A percentile compares a stretch with the other conserved stretches of the same genome.
phyloP scores from a whole-genome alignment of 1,284 basidiomycete species.

The Moesziomyces globuligerus region DNA sequence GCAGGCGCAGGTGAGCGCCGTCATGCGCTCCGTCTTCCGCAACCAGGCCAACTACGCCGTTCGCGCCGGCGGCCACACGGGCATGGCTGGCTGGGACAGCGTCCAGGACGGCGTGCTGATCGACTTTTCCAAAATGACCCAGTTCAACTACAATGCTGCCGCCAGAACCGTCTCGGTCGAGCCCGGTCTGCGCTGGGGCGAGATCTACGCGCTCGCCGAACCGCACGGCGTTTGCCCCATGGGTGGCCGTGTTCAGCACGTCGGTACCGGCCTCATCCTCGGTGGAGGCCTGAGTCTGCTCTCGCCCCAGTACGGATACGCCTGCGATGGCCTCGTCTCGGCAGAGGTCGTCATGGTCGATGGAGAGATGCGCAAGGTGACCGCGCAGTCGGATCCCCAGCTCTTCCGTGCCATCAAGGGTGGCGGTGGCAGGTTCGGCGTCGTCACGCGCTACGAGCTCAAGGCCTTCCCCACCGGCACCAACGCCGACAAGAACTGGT shows the following conservation, averaged over 20 bases:
- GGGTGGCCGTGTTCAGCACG: constrained; percentile 39
- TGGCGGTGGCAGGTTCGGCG: constrained; percentile 45
- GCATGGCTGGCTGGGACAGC: constrained; percentile 44
- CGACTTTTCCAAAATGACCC: constrained; percentile 29
- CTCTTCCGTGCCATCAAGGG: constrained; percentile 49
- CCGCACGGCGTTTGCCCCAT: constrained; percentile 25
- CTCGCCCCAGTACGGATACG: constrained; percentile 38
- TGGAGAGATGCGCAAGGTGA: constrained; percentile 12
- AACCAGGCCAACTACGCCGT: constrained; percentile 36
- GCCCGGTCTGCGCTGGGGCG: constrained; percentile 39
- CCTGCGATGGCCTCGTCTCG: constrained; percentile 30
- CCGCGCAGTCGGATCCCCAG: constrained; percentile 5
- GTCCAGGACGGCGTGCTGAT: constrained; percentile 33
- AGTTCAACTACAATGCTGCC: constrained; percentile 15
- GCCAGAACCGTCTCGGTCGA: constrained; percentile 11
- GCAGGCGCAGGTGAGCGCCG: constrained; percentile 3
- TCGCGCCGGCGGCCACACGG: constrained; percentile 49
- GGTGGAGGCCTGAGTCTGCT: constrained; percentile 47
- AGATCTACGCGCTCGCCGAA: constrained; percentile 28
- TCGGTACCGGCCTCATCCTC: constrained; percentile 45
- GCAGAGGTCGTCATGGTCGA: constrained; percentile 31
- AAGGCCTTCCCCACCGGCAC: constrained; percentile 19
- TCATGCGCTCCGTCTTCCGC: constrained; percentile 14
- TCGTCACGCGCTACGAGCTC: constrained; percentile 45
- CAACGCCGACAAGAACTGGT: constrained; percentile 26